Evolutionary conservation across 208 protist species (phyloP).

Genomic region (Acanthamoeba culbertsoni): DNA sequence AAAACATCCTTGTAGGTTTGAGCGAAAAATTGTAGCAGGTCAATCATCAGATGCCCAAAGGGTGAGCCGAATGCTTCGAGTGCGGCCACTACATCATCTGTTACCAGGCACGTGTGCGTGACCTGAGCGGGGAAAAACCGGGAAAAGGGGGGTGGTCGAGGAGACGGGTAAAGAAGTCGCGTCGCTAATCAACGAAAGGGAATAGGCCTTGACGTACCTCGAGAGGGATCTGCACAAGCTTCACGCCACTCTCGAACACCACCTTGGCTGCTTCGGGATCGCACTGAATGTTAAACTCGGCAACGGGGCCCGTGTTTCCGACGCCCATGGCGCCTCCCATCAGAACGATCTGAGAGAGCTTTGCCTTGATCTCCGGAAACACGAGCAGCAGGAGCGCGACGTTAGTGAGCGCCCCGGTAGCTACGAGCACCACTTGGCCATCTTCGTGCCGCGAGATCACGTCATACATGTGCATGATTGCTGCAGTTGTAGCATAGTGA

Average conservation of each 20-base stretch:
- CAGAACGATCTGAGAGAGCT: constrained; percentile 68
- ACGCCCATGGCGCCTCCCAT: constrained; percentile 71
- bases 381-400: constrained; percentile 69
- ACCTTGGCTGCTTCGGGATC: constrained; percentile 76
- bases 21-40: constrained; percentile 68
- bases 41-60: constrained; percentile 59
- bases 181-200: not conserved
- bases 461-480: constrained; percentile 48
- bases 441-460: constrained; percentile 18
- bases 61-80: constrained; percentile 53
- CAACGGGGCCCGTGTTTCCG: constrained; percentile 71
- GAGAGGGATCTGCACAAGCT: constrained; percentile 71
- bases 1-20: constrained; percentile 66
- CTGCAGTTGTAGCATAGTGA: not conserved
- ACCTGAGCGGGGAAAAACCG: no score
- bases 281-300: constrained; percentile 68
- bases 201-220: constrained; percentile 43
- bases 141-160: no score
- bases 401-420: constrained; percentile 75
- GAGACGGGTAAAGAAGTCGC: not conserved
- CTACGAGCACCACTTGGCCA: constrained; percentile 63
- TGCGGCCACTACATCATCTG: not conserved
- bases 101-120: constrained; percentile 72
- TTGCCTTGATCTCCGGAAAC: constrained; percentile 68
- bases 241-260: constrained; percentile 69